Base-by-base conservation (phyloP, 192 early-diverging fungal genomes). In the Kickxella alabastrina region DNA sequence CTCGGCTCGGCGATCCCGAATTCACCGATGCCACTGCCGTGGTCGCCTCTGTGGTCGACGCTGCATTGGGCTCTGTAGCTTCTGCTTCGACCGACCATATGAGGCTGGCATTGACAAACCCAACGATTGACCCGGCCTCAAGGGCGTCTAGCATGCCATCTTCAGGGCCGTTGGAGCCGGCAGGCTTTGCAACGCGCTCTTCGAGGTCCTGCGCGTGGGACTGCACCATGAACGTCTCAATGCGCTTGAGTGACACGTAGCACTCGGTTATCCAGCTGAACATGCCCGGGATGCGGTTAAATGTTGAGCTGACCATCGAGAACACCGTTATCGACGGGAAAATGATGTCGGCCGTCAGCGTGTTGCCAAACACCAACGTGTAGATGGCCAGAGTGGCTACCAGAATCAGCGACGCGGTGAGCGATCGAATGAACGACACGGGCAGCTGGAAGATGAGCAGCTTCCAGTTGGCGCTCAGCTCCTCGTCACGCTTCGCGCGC, bases 271-370 rank as follows among this genome's bases (percentile, higher is more conserved):
- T 58, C 54, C 65, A 80, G 40, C 77, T 66, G 46, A 88, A 78
- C 17, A 81, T 59, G 27, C 82, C 72, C 0, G 85, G 82, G 18
- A 85, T 63, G 45, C 75, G 66, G 51, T 85, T 82, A 27, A 88
- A 78, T 10, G 83, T 79, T 41, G 59, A 46, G 54, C 86, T 79
- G 68, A 88, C 75, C 34, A 82, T 88, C n/a, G 79, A 71, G 60
- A 88, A 88, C 23, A 91, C 78, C 2, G 89, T 80, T 3, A 89
- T 66, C 3, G 87, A 69, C 7, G 89, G 85, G 52, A 91, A 91
- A 49, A 79, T 80, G 15, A 84, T 67, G 52, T 83, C 80, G 36
- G 85, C 82, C 2, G 85, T 80, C 41, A 88, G 72, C 6, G 58
- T 53, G 54, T 86, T 40, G 10, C 78, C 80, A 43, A 80, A 79